Evolutionary conservation across 768 basidiomycete genomes (phyloP).

Genomic region (Sistotremastrum suecicum): DNA sequence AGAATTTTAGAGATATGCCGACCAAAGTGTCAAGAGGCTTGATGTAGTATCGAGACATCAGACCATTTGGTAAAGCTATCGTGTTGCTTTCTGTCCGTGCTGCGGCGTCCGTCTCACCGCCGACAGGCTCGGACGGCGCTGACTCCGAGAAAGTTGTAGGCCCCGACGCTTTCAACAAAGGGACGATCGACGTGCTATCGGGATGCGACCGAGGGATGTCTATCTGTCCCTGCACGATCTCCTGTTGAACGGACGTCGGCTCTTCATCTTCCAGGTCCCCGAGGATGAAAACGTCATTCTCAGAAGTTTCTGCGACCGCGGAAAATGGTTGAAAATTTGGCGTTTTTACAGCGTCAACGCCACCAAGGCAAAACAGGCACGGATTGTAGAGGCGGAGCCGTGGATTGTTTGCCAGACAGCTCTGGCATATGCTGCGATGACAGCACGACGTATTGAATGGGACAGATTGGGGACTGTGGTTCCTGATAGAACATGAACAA

Average conservation of each 20-base stretch:
- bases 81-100: conserved; percentile 1
- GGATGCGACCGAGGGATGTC: not conserved
- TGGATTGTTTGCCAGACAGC: conserved; percentile 44
- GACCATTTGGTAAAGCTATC: not conserved
- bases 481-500: conserved; percentile 43
- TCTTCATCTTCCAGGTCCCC: conserved; percentile 47
- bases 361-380: conserved; percentile 54
- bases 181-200: conserved; percentile 2
- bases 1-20: conserved; percentile 48
- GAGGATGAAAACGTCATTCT: conserved; percentile 50
- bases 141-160: not conserved
- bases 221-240: not conserved
- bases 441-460: conserved; percentile 52
- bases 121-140: conserved; percentile 1
- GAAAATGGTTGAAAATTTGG: conserved; percentile 19
- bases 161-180: not conserved
- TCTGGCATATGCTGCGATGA: conserved; percentile 44
- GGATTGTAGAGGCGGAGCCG: conserved; percentile 57
- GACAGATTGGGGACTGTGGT: conserved; percentile 4
- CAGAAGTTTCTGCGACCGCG: conserved; percentile 36
- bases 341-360: conserved; percentile 26
- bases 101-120: conserved; percentile 4
- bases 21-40: conserved; percentile 43
- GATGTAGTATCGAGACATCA: conserved; percentile 34
- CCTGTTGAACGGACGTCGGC: conserved; percentile 6